These are phyloP conservation scores for Comarum palustre DNA, from an alignment of 306 rosid species.

Conservation along the genomic window DNA sequence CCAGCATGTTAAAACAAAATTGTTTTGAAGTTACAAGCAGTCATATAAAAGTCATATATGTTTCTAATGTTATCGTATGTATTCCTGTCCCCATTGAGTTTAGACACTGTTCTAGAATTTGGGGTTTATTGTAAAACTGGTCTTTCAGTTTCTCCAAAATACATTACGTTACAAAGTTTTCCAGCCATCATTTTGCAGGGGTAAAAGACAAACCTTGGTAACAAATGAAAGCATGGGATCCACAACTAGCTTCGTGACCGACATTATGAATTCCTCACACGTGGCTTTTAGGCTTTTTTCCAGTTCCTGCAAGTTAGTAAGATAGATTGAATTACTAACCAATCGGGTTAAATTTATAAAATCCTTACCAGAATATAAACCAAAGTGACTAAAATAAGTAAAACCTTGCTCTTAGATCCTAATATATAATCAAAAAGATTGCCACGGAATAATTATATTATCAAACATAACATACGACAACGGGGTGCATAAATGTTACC, in stretches of 20 bases:
- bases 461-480: background rate
- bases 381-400: background rate
- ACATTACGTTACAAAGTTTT: background rate
- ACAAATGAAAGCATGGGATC: conserved; percentile 98
- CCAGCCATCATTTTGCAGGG: conserved; percentile 17
- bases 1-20: background rate
- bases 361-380: background rate
- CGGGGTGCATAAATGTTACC: background rate
- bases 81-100: background rate
- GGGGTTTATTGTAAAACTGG: background rate
- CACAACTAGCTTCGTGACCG: conserved; percentile 92
- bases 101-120: background rate
- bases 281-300: conserved; percentile 94
- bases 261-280: conserved; percentile 96
- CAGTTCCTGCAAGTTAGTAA: conserved; percentile 75
- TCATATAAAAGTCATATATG: too few species aligned
- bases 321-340: background rate
- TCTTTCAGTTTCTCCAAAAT: conserved; percentile 2
- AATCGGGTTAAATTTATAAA: background rate
- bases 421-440: background rate
- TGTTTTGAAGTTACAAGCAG: background rate
- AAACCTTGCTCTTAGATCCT: background rate
- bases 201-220: conserved; percentile 68
- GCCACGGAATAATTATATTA: background rate
- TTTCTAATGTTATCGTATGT: background rate